Base-by-base conservation (phyloP, 345 rosid genomes). In the Erucastrum elatum region DNA sequence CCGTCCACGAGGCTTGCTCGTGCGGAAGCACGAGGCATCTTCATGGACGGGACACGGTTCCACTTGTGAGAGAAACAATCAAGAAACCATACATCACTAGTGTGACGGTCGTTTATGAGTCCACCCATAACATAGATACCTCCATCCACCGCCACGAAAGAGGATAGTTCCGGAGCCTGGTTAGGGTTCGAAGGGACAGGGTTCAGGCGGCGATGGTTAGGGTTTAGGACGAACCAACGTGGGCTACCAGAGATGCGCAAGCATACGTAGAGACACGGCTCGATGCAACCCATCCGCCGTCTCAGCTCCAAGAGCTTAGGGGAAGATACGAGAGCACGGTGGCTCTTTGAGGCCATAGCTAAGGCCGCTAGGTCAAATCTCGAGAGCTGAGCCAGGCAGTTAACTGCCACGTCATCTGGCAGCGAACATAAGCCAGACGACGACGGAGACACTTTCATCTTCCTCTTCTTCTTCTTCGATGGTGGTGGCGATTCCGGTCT, bases 381-480 rank as follows among this genome's bases (percentile, higher is more conserved):
- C 7, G 92, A 89, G 53, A 88, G 17, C 13, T 89, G 90, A 5
- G 93, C 89, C 15, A 92, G 71, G 70, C 86, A 84, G 79, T 78
- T 88, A 7, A 86, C 26, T 11, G 86, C 82, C 49, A 92, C 75
- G 66, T 86, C 93, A 66, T 87, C 77, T 10, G 97, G 88, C n/a
- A 90, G 85, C 16, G 72, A 55, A 0, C 44, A 16, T 30, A 68
- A 49, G 10, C 64, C 49, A 46, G 21, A 21, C 21, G 21, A 21
- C 21, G 21, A 21, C 55, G 16, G 55, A 12, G 55, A 13, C 64
- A 60, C 64, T 13, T 25, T 30, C 64, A 26, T 10, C 64, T 5
- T 25, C 64, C 26, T 25, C 21, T 21, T 21, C 21, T 21, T 21
- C 21, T 21, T 21, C 21, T 21, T 21, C 21, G 21, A 21, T 21